A percentile compares a stretch with the other conserved stretches of the same genome.
phyloP scores from a whole-genome alignment of 73 alveolate genomes.

The Tetrahymena borealis region DNA sequence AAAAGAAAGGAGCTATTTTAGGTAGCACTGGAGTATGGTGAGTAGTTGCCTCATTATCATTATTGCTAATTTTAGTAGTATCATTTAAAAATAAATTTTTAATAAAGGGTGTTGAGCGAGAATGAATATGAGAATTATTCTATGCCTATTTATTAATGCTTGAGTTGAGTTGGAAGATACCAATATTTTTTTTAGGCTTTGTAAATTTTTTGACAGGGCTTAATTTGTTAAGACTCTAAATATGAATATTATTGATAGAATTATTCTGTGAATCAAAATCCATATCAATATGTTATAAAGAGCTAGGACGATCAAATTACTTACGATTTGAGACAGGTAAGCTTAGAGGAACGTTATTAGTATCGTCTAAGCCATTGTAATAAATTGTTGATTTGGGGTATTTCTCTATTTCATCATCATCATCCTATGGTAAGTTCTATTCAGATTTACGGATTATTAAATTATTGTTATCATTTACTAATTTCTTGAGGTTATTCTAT shows the following conservation, averaged over 20 bases:
- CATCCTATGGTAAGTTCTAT: neutral
- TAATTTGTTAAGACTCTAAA: neutral
- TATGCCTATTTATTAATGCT: neutral
- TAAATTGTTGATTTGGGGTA: neutral
- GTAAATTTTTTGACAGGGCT: neutral
- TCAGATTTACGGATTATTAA: neutral
- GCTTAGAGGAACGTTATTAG: neutral
- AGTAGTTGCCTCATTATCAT: neutral
- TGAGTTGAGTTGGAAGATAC: neutral
- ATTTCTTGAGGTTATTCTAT: neutral
- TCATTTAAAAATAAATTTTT: neutral
- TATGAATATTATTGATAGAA: neutral
- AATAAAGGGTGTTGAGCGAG: neutral
- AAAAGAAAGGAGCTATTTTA: neutral
- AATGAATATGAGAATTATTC: neutral
- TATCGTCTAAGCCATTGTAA: neutral
- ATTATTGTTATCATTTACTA: neutral
- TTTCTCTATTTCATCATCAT: neutral
- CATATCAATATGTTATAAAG: neutral
- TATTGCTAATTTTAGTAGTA: neutral
- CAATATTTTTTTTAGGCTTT: neutral
- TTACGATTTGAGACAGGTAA: neutral
- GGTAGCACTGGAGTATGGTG: neutral
- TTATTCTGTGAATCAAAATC: neutral
- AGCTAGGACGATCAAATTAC: neutral